Percentiles rank a stretch among this genome's conserved stretches.
Evolutionary conservation across 768 basidiomycete genomes (phyloP).

Genomic region (Trametes cingulata): DNA sequence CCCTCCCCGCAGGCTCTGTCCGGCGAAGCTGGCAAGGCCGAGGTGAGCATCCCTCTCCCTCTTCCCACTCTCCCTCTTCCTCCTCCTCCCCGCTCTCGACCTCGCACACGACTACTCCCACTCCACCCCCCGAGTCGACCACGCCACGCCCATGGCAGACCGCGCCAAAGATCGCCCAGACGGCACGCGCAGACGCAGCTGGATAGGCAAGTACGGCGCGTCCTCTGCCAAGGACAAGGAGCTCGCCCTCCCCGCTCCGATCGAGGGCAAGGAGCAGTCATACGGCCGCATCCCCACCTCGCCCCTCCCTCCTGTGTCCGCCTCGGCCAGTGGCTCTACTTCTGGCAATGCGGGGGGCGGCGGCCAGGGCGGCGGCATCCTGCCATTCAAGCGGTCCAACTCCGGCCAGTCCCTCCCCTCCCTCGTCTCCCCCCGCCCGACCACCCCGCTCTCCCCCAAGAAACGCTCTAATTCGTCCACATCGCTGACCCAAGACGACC

Average conservation of each 20-base stretch:
- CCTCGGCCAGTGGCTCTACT: slow-evolving; percentile 11
- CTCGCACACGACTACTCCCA: slow-evolving; percentile 3
- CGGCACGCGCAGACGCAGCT: slow-evolving; percentile 29
- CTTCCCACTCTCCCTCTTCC: slow-evolving; percentile 9
- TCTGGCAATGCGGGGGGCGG: slow-evolving; percentile 11
- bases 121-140: slow-evolving; percentile 3
- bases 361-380: slow-evolving; percentile 1
- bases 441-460: slow-evolving; percentile 31
- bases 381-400: slow-evolving; percentile 29
- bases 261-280: slow-evolving; percentile 35
- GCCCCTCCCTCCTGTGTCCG: slow-evolving; percentile 22
- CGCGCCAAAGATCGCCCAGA: slow-evolving; percentile 24
- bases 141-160: slow-evolving; percentile 26
- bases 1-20: slow-evolving; percentile 26
- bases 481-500: slow-evolving; percentile 40
- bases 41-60: slow-evolving; percentile 30
- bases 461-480: slow-evolving; percentile 33
- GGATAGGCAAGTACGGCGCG: slow-evolving; percentile 31
- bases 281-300: slow-evolving; percentile 27
- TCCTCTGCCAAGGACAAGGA: slow-evolving; percentile 30
- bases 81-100: background rate
- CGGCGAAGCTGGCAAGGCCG: slow-evolving; percentile 25
- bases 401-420: slow-evolving; percentile 30
- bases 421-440: slow-evolving; percentile 29
- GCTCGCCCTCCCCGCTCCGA: slow-evolving; percentile 28